Conservation (phyloP, 345 rosid genomes). For the Salix arbutifolia region DNA sequence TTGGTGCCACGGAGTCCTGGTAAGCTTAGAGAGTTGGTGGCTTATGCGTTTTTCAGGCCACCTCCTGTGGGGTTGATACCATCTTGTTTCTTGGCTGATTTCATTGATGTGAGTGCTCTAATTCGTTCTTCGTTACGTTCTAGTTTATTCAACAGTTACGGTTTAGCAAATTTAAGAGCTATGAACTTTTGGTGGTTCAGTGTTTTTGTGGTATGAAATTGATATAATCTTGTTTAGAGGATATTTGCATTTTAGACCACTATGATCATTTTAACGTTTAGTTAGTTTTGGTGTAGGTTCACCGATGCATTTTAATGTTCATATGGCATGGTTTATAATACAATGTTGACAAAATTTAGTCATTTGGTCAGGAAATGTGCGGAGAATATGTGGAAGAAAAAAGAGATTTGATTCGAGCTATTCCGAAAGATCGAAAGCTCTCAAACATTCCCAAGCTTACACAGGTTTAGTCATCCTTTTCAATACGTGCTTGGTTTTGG, state of each 20-base stretch:
- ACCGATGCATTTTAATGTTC: neutral
- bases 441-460: conserved; percentile 47
- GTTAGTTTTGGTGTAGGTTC: neutral
- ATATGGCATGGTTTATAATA: neutral
- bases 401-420: conserved; percentile 48
- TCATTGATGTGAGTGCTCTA: conserved; percentile 40
- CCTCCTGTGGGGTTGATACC: conserved; percentile 43
- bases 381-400: conserved; percentile 46
- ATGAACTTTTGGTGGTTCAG: neutral
- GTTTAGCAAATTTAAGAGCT: neutral
- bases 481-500: neutral
- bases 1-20: conserved; percentile 59
- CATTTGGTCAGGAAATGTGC: conserved; percentile 40
- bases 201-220: neutral
- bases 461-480: conserved; percentile 35
- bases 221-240: neutral
- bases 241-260: too few relatives aligned
- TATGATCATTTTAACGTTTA: too few relatives aligned
- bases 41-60: conserved; percentile 39
- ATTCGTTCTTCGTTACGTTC: neutral
- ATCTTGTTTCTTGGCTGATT: conserved; percentile 53
- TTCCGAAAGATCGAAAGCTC: conserved; percentile 50
- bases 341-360: neutral
- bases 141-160: neutral
- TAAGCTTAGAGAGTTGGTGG: conserved; percentile 55